phyloP scores from a whole-genome alignment of 2,329 filamentous ascomycete genomes.

The Nakataea oryzae region DNA sequence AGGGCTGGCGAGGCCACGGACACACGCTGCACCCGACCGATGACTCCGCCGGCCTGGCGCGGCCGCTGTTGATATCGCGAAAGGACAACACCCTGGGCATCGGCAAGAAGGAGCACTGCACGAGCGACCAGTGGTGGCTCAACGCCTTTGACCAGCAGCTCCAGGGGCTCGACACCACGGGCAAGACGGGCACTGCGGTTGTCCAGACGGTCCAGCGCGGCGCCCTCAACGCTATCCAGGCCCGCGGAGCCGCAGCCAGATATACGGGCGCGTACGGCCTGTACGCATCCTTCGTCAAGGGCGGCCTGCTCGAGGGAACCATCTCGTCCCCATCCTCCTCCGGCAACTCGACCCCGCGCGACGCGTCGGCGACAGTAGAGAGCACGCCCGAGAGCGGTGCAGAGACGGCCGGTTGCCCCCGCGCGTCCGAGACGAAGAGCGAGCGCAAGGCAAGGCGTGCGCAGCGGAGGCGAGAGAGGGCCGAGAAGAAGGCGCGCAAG shows the following conservation, averaged over 20 bases:
- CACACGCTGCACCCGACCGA: conserved; percentile 73
- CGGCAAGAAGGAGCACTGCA: conserved; percentile 60
- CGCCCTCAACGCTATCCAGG: conserved; percentile 45
- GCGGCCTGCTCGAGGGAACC: conserved; percentile 68
- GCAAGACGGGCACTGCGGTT: conserved; percentile 38
- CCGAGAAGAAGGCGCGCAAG: conserved; percentile 20
- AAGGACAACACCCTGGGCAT: conserved; percentile 75
- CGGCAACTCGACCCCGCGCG: conserved; percentile 14
- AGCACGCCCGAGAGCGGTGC: conserved; percentile 20
- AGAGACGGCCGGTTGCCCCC: conserved; percentile 5
- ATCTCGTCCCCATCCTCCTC: conserved; percentile 20
- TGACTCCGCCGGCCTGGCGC: conserved; percentile 66
- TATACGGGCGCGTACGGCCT: conserved; percentile 55
- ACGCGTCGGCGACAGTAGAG: conserved; percentile 8
- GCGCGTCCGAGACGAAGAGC: conserved; percentile 8
- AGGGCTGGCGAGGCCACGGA: conserved; percentile 84
- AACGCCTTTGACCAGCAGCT: conserved; percentile 87
- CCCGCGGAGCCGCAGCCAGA: conserved; percentile 30
- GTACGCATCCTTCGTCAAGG: conserved; percentile 77
- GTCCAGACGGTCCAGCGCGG: conserved; percentile 43
- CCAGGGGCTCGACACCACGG: conserved; percentile 59
- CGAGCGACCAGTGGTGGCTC: conserved; percentile 90
- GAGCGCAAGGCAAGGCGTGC: conserved; percentile 24
- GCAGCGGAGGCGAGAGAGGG: conserved; percentile 17
- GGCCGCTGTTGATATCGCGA: conserved; percentile 72